Evolutionary conservation across 2,329 filamentous ascomycete genomes (phyloP).

Genomic region (Didymella lethalis): DNA sequence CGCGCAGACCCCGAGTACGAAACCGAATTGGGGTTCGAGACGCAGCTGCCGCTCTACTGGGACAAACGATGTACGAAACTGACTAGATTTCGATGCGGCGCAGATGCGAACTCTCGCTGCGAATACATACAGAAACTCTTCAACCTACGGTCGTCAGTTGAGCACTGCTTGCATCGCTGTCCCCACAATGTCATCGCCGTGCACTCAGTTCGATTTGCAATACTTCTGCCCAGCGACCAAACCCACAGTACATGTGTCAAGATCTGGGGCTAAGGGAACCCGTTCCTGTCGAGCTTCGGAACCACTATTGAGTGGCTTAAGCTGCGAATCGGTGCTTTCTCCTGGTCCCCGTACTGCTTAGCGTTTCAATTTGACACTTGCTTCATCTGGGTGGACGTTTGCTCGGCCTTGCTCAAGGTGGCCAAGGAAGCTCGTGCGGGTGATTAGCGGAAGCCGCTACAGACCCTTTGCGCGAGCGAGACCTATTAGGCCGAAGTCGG

Average conservation of each 20-base stretch:
- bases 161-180: not conserved
- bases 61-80: not conserved
- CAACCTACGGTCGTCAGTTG: not conserved
- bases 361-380: conserved; percentile 12
- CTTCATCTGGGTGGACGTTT: not conserved
- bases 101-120: not conserved
- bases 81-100: not conserved
- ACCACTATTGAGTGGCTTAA: conserved; percentile 9
- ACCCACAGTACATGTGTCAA: conserved; percentile 13
- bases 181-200: not conserved
- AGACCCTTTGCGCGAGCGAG: conserved; percentile 13
- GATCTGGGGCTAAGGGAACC: conserved; percentile 7
- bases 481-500: conserved; percentile 10
- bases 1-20: not conserved
- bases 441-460: conserved; percentile 12
- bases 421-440: conserved; percentile 3
- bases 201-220: not conserved
- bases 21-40: conserved; percentile 8
- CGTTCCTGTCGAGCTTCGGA: not conserved
- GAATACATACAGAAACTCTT: too few relatives aligned
- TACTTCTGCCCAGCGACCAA: not conserved
- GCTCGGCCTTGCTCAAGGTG: not conserved
- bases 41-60: not conserved
- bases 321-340: conserved; percentile 13
- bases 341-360: not conserved